Evolutionary conservation across 495 filamentous ascomycete species (phyloP), one percentile per base, ranked within the genome.

Genomic region (Friedmanniomyces endolithicus): DNA sequence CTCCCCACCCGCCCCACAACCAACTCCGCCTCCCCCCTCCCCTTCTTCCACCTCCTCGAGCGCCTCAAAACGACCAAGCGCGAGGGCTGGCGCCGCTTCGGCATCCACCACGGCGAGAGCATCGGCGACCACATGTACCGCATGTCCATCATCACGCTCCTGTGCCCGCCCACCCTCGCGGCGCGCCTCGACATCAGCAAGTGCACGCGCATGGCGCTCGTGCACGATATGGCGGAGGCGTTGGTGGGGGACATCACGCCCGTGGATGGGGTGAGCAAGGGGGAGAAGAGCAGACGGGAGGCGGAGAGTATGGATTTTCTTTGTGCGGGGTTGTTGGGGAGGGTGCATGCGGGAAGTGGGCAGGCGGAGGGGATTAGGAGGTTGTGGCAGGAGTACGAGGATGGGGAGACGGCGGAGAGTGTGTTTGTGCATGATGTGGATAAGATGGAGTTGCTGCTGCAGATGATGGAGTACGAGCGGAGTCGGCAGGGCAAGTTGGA

Each of bases 91-190:
- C 82, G 83, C 56, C 82, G 90, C 33, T 94, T 95, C 65, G 80
- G 78, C 43, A 87, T 97, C 65, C 63, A 78, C 39, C 63, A 77
- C 52, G 71, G 70, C 55, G 92, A 98, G 70, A 92, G 86, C 0
- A 95, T 98, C 68, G 78, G 88, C 24, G 92, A 98, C 71, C 92
- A 98, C 74, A 98, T 98, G 92, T 97, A 98, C 71, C 87, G 92
- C 65, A 98, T 98, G 92, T 88, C 90, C 47, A 80, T 98, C 64
- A 87, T 97, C 71, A 87, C 86, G 33, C 86, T 98, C 81, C 77
- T 97, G 50, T 89, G 87, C n/a, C 94, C 92, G 17, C 72, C 83
- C 0, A 74, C 87, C 14, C 78, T 94, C 11, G 72, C 82, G 11
- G 65, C 76, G 11, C 73, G 71, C 27, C 68, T 98, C 61, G 81